Evolutionary conservation across 2,329 filamentous ascomycete species (phyloP), one percentile per base, ranked within the genome.

Genomic region (Seiridium unicorne): DNA sequence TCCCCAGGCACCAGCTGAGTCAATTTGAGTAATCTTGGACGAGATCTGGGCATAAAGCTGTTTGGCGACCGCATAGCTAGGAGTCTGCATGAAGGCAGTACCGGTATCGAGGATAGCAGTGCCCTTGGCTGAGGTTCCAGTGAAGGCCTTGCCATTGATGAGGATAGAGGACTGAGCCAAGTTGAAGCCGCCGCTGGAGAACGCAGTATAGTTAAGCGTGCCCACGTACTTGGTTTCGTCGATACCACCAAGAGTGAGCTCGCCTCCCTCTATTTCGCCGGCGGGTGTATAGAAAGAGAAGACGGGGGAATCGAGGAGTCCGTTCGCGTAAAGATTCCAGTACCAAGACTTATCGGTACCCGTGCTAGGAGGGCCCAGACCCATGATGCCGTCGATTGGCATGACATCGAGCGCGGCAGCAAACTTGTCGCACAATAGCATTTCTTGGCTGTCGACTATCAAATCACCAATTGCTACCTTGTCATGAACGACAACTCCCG

Each of bases 371-470:
- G 59, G 57, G 38, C 61, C 55, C 32, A 75, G 60, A 31, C 74
- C 74, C 51, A 77, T 67, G 53, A 76, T 70, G 42, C 73, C 73
- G 42, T 74, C 72, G 38, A 72, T 68, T 3, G 66, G 65, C 42
- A 71, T 66, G 2, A 64, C 58, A 2, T 64, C 63, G 11, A 74
- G 60, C 5, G 64, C 64, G 1, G 66, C 61, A 3, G 68, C 64
- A 63, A 72, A 74, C 5, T 61, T 59, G 49, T 73, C 66, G 59
- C 70, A 74, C 6, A 74, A 63, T 3, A 73, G 55, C 40, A 76
- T 71, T 9, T 67, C 49, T 63, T 74, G 72, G 57, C 65, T 60
- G 7, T 54, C 34, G 1, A 67, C 64, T 1, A 55, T 26, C n/a
- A 70, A 62, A 62, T 40, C 51, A 42, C 59, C 66, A 48, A 76